Evolutionary conservation across 345 rosid genomes (phyloP).

Genomic region (Eucalyptus urophylla): DNA sequence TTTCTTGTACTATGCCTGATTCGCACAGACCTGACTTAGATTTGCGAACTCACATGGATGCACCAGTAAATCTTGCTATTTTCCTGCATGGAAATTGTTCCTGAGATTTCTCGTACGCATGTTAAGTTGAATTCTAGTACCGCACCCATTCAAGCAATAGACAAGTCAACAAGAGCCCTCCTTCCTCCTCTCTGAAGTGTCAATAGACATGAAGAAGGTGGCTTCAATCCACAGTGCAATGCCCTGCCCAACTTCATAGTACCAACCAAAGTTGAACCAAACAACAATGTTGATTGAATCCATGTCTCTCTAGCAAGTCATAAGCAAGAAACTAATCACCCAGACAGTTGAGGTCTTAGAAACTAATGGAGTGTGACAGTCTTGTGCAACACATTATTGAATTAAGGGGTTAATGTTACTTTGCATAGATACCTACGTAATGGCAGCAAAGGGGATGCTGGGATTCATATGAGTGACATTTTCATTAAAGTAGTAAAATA

Average conservation of each 20-base stretch:
- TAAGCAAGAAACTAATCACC: not conserved
- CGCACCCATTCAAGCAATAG: not conserved
- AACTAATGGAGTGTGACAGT: not conserved
- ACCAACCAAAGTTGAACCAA: not conserved
- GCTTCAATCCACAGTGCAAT: not conserved
- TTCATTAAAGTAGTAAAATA: not conserved
- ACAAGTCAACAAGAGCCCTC: not conserved
- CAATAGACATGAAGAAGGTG: not conserved
- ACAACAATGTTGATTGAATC: not conserved
- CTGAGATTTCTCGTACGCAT: not conserved
- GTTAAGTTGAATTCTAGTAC: not conserved
- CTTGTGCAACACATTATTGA: not conserved
- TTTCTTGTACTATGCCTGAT: not conserved
- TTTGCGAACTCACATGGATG: not conserved
- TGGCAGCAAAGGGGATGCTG: not conserved
- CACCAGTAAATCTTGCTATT: not conserved
- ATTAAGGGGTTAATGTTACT: not conserved
- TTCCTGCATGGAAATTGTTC: not conserved
- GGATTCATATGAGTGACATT: not conserved
- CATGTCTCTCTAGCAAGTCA: not conserved
- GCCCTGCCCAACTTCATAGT: not conserved
- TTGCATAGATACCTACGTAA: not conserved
- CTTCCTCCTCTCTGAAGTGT: not conserved
- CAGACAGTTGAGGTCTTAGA: not conserved
- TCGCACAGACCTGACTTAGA: not conserved